phyloP scores from a whole-genome alignment of 257 asterid genomes.

The Coffea eugenioides region DNA sequence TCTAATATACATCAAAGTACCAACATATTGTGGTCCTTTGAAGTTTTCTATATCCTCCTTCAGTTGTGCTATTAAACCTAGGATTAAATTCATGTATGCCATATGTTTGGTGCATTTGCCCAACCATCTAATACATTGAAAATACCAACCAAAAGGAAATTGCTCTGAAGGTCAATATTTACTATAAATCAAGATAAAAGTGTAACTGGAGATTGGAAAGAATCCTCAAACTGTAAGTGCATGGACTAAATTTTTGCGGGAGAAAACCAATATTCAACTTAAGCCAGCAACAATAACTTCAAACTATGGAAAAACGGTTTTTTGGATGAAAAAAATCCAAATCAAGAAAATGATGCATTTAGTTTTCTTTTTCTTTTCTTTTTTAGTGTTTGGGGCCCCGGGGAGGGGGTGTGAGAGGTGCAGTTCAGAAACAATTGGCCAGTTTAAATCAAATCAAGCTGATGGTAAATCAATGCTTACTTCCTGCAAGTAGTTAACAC shows the following conservation, averaged over 20 bases:
- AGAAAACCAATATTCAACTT: not conserved
- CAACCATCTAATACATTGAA: not conserved
- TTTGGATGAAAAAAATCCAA: not conserved
- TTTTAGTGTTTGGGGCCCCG: too few relatives aligned
- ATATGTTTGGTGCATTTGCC: not conserved
- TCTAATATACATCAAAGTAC: not conserved
- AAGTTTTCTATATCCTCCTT: not conserved
- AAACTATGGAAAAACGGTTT: not conserved
- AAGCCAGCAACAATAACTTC: not conserved
- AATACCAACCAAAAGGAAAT: not conserved
- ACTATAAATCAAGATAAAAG: not conserved
- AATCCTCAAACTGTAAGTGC: not conserved
- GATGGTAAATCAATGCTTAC: conserved; percentile 38
- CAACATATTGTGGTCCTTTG: not conserved
- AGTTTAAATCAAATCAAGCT: conserved; percentile 1
- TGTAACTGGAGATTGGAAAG: not conserved
- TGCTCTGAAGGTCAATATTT: not conserved
- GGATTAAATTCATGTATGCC: not conserved
- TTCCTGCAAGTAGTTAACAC: conserved; percentile 81
- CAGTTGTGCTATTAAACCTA: too few relatives aligned
- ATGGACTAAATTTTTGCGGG: not conserved
- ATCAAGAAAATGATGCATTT: not conserved
- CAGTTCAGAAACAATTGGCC: not conserved
- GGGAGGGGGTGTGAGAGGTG: not conserved
- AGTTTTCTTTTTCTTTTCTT: too few relatives aligned